Base-by-base conservation (phyloP, 2,329 filamentous ascomycete species). In the Xylaria hypoxylon region DNA sequence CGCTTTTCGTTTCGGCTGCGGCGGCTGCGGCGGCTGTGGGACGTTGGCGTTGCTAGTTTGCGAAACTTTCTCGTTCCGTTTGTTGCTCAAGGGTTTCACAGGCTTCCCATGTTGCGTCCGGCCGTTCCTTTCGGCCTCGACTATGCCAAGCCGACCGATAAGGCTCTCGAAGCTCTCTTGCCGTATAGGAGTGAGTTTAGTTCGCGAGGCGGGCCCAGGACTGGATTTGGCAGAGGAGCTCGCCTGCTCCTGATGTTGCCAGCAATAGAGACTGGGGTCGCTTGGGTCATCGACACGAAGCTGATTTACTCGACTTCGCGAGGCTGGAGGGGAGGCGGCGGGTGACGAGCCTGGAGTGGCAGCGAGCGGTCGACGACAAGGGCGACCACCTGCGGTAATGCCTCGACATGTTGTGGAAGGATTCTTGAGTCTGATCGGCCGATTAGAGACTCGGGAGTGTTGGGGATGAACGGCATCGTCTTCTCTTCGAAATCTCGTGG, bases 161-260 rank as follows among this genome's bases (percentile, higher is more conserved):
- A 98, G 82, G 0, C 94, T 97, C 78, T 99, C 96, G 62, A 98
- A 86, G 74, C 94, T 97, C 38, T 89, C 90, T 58, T 92, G 85
- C 64, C 87, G 84, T 72, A 89, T 86, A 60, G 90, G 79, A 3
- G 89, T 86, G 6, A 87, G 84, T 3, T 85, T 81, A 19, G 81
- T 76, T 47, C 77, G 78, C 64, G 75, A 74, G 47, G 78, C 77
- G 4, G 81, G 82, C 1, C 82, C 82, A 1, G 83, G 81, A 67
- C 80, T 84, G 19, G 83, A 83, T 50, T 77, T 78, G 2, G 83
- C 77, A 8, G 84, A 83, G 64, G 78, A 74, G 71, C 77, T 76
- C 62, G 93, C 93, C 79, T 99, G 96, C 64, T 96, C 93, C 77
- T 92, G 94, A 82, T 99, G 96, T 78, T 97, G 94, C 91, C 92